Conservation (phyloP, 306 rosid genomes). For the Lablab purpureus region DNA sequence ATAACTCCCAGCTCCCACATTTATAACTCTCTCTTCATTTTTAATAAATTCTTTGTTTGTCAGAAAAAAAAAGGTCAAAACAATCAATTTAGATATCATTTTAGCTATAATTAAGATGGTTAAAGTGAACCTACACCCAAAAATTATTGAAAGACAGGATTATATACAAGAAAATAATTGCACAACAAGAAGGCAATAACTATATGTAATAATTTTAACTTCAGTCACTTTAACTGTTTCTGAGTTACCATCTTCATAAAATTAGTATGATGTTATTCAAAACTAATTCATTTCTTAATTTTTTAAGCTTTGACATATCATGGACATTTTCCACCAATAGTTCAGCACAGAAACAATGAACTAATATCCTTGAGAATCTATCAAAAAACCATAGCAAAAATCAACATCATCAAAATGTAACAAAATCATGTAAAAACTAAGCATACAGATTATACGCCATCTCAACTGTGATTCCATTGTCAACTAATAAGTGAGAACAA, state of each 20-base stretch:
- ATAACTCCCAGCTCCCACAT: neutral
- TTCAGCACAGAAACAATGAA: constrained; percentile 14
- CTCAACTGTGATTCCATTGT: constrained; percentile 26
- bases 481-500: constrained; percentile 22
- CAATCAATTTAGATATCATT: constrained; percentile 10
- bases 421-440: constrained; percentile 5
- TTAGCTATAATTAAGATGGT: constrained; percentile 16
- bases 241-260: neutral
- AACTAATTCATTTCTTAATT: neutral
- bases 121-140: neutral
- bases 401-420: neutral
- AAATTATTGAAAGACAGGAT: neutral
- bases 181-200: constrained; percentile 10
- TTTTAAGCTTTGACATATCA: constrained; percentile 16
- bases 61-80: neutral
- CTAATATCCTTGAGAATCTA: neutral
- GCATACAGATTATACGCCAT: constrained; percentile 6
- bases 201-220: neutral
- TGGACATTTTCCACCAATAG: constrained; percentile 10
- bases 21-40: neutral
- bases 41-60: neutral
- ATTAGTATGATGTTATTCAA: constrained; percentile 3
- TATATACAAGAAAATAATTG: neutral
- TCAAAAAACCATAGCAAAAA: constrained; percentile 15
- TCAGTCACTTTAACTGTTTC: neutral